Percentiles rank a stretch among this genome's conserved stretches.
Conservation (phyloP, 2,329 filamentous ascomycete genomes). For the Penicillium sp. region DNA sequence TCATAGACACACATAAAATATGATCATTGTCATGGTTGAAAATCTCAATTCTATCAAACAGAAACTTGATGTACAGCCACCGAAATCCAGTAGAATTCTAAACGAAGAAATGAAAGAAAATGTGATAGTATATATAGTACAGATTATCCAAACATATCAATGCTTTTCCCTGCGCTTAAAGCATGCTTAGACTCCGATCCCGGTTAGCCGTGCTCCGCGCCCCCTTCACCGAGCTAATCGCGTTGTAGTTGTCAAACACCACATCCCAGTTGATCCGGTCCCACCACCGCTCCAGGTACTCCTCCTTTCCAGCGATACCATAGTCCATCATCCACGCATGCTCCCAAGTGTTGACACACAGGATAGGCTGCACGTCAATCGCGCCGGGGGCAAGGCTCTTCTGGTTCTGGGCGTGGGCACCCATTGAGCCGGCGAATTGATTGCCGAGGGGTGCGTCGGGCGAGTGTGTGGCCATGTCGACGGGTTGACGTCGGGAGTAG, state of each 20-base stretch:
- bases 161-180: conserved; percentile 24
- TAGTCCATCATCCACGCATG: conserved; percentile 89
- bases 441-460: conserved; percentile 40
- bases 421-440: conserved; percentile 43
- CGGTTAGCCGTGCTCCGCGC: conserved; percentile 26
- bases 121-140: conserved; percentile 33
- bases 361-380: conserved; percentile 68
- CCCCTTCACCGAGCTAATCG: conserved; percentile 32
- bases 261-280: conserved; percentile 79
- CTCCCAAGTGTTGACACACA: conserved; percentile 97
- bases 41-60: conserved; percentile 21
- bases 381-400: conserved; percentile 47
- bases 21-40: conserved; percentile 1
- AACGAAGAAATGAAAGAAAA: conserved; percentile 10
- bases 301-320: conserved; percentile 72
- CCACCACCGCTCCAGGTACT: conserved; percentile 85
- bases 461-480: conserved; percentile 51
- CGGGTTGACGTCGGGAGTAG: conserved; percentile 71
- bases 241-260: conserved; percentile 59
- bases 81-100: conserved; percentile 11
- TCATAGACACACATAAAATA: not conserved
- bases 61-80: conserved; percentile 24
- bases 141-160: conserved; percentile 30
- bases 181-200: conserved; percentile 34
- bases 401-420: conserved; percentile 38